These are phyloP conservation scores for Euphorbia peplus DNA, from an alignment of 345 rosid genomes.

Conservation along the genomic window DNA sequence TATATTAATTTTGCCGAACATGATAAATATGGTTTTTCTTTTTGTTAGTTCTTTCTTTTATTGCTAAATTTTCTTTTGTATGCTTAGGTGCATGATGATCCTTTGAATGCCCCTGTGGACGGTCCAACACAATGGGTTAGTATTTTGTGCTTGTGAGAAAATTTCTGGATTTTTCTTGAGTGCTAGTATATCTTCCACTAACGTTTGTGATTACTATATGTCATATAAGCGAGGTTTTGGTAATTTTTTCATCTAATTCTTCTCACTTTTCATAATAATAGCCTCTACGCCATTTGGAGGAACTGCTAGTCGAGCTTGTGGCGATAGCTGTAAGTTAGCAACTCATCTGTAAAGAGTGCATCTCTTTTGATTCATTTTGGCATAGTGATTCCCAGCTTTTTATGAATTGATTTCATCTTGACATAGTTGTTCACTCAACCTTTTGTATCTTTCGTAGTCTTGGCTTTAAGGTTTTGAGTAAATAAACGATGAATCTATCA, in stretches of 20 bases:
- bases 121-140: constrained; percentile 99
- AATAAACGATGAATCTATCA: too few relatives aligned
- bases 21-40: background rate
- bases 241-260: background rate
- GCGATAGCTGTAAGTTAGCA: constrained; percentile 78
- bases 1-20: constrained; percentile 28
- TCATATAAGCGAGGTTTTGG: background rate
- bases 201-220: too few relatives aligned
- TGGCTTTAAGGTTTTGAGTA: too few relatives aligned
- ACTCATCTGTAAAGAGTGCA: constrained; percentile 8
- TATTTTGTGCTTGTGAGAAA: constrained; percentile 7
- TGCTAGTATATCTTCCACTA: background rate
- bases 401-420: too few relatives aligned
- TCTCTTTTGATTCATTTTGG: background rate
- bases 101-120: constrained; percentile 90
- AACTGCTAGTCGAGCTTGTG: constrained; percentile 81
- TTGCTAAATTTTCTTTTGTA: constrained; percentile 20
- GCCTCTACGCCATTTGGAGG: constrained; percentile 91
- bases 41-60: background rate
- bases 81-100: constrained; percentile 90
- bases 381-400: background rate
- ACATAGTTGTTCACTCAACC: too few relatives aligned
- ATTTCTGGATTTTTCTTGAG: background rate
- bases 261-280: constrained; percentile 28
- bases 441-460: too few relatives aligned